Evolutionary conservation across 805 yeast genomes (phyloP), one percentile per base, ranked within the genome.

Genomic region (Isabelozyma pseudorhagii): DNA sequence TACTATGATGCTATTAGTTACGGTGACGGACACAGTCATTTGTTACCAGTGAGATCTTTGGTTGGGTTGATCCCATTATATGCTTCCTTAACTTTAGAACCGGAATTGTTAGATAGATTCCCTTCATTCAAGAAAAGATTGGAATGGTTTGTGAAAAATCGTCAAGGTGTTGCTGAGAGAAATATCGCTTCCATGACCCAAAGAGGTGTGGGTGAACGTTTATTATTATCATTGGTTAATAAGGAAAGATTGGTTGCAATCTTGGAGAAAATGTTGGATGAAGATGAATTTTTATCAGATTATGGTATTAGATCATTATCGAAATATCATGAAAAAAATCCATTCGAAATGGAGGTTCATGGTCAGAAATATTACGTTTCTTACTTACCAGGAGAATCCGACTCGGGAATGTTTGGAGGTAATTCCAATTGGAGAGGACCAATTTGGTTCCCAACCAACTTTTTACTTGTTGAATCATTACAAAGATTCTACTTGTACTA

Each of bases 401-500:
- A 89, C 63, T 85, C 96, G 5, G 96, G 96, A 5, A 81, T 92
- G 81, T 91, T 91, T 77, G 97, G 97, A 46, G 97, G 97, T 51
- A 91, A 91, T 66, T 90, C 97, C 18, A 91, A 91, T 69, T 91
- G 97, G 97, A 80, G 97, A 67, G 97, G 97, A 2, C 97, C 97
- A 13, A 90, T 91, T 57, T 91, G 97, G 97, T 90, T 91, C 77
- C 96, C 97, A 17, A 89, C 89, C 10, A 91, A 87, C 61, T 91
- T 91, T 67, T 72, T 91, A 53, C 72, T 91, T 39, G 89, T 91
- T 50, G 97, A 91, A 71, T 83, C 96, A 0, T 74, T 91, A 58
- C 94, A 91, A 68, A 78, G 97, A 59, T 89, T 89, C 67, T 89
- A 85, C 66, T 73, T 91, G 61, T 91, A 90, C 73, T 91, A 90